A percentile compares a stretch with the other conserved stretches of the same genome.
Evolutionary conservation across 1,284 basidiomycete species (phyloP).

Genomic region (Mycena citricolor): DNA sequence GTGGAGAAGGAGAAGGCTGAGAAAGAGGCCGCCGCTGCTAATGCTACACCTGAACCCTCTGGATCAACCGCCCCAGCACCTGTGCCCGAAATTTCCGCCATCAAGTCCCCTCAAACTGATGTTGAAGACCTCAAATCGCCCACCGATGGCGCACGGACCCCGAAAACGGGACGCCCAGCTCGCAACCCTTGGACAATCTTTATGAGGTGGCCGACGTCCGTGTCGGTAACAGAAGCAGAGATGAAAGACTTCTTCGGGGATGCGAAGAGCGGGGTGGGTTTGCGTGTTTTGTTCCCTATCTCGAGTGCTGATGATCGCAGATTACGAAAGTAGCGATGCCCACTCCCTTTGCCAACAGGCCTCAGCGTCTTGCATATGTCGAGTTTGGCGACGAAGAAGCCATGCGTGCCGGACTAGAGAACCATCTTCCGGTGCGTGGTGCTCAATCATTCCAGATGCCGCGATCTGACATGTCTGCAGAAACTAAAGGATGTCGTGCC

Average conservation of each 20-base stretch:
- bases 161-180: slow-evolving; percentile 59
- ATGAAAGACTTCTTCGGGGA: slow-evolving; percentile 76
- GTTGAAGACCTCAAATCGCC: slow-evolving; percentile 47
- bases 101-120: too few species aligned
- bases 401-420: slow-evolving; percentile 75
- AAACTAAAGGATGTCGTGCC: slow-evolving; percentile 64
- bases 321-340: slow-evolving; percentile 75
- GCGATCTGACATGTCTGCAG: slow-evolving; percentile 34
- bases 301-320: slow-evolving; percentile 36
- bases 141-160: slow-evolving; percentile 61
- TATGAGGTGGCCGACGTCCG: slow-evolving; percentile 58
- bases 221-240: slow-evolving; percentile 63
- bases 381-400: slow-evolving; percentile 85
- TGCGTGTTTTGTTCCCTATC: slow-evolving; percentile 4
- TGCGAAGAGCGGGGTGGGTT: slow-evolving; percentile 57
- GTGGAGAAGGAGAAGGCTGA: slow-evolving; percentile 46
- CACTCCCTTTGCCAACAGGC: slow-evolving; percentile 45
- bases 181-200: slow-evolving; percentile 85
- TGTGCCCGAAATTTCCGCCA: slow-evolving; percentile 15
- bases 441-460: slow-evolving; percentile 3
- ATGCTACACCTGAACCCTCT: slow-evolving; percentile 10
- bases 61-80: background rate
- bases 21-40: slow-evolving; percentile 29
- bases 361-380: slow-evolving; percentile 69
- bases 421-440: slow-evolving; percentile 63